Evolutionary conservation across 148 eudicot species (phyloP), one percentile per base, ranked within the genome.

Genomic region (Cornus kousa): DNA sequence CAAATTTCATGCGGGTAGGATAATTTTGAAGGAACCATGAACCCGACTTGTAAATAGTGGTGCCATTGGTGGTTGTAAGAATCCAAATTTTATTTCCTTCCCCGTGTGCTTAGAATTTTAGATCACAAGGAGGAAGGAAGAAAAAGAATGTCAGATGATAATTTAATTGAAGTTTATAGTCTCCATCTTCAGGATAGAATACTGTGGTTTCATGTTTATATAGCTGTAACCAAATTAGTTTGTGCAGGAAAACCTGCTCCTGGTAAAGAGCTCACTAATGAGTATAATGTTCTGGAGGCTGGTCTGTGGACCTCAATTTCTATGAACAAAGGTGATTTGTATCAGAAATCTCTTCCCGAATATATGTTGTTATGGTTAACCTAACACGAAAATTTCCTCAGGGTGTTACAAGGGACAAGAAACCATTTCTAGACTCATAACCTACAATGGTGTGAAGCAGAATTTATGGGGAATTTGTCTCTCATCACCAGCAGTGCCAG

Each of bases 331-430:
- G 95, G 92, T 89, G 31, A 35, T 23, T 67, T 7, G 1, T 68
- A 22, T 67, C 35, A 16, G 22, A 28, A 43, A 57, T 59, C 40
- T 48, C n/a, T 80, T 72, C 59, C 50, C 7, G 0, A 14, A 53
- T 53, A 71, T 24, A 28, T 71, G 12, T 20, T 74, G 10, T 31
- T 33, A 24, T 68, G 39, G 68, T 70, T 67, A 53, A 71, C 46
- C 76, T 82, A 68, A 83, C 37, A 20, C 28, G 6, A 68, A 40
- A 74, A 77, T 74, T 32, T 82, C 59, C 17, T 62, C 79, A 91
- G 95, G 95, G 68, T 91, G 95, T 75, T 91, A 91, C 48, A 91
- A 91, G 82, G 95, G 95, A 65, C 95, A 91, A 77, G 95, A 91
- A 67, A 91, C 95, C 75, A 87, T 91, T 77, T 82, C 95, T 66